Evolutionary conservation across 306 rosid genomes (phyloP), one percentile per base, ranked within the genome.

Genomic region (Cicer pinnatifidum): DNA sequence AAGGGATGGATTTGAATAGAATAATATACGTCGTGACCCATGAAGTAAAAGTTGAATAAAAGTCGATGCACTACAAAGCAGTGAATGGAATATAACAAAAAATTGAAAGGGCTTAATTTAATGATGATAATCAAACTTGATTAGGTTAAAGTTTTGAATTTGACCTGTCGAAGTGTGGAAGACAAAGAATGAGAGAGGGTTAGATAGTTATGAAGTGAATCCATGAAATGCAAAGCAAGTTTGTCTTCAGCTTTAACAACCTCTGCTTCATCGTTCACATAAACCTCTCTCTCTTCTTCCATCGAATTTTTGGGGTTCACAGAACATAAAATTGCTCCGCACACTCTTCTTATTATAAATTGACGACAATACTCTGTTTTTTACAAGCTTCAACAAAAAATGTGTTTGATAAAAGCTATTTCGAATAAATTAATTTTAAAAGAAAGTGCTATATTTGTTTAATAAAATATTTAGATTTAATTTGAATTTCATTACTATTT

Each of bases 151-250:
- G 63, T 57, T 12, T 33, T 6, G 9, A 11, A 6, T 6, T 1
- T 56, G 71, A 93, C 96, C 91, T 89, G 92, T 67, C 91, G 81
- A 28, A 94, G 96, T 19, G 89, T 83, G 48, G 84, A 76, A 38
- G 97, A 91, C 41, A 91, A 54, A 0, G 87, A 82, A 77, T 89
- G 86, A 5, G 83, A 5, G 8, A 86, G 83, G 67, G 83, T 75
- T 13, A 94, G 69, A 73, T 89, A 89, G 71, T 57, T 80, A 67
- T 94, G 84, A 75, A 77, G 17, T 3, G 96, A 91, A 82, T 94
- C 97, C 72, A 91, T 78, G 50, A 89, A 89, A 39, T 85, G 90
- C 82, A 91, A 78, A 3, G 81, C 87, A 37, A 79, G 80, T 57
- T 79, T 78, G 52, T 88, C 82, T 59, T 72, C 86, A 64, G 72